A percentile compares a stretch with the other conserved stretches of the same genome.
These are phyloP conservation scores for Orychophragmus violaceus DNA, from an alignment of 345 rosid genomes.

Conservation along the genomic window DNA sequence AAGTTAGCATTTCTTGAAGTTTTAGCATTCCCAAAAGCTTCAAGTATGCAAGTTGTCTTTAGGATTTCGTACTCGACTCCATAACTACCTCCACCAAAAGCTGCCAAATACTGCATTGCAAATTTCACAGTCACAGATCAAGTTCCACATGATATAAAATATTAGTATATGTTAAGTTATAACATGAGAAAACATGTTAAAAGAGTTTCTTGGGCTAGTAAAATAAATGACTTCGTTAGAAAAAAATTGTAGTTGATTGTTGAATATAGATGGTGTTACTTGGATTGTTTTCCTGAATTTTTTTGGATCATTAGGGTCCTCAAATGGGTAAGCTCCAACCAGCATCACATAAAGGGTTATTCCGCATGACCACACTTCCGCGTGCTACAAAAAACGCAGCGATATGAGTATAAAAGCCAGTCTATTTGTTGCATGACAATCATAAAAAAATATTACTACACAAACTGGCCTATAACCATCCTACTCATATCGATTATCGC, in stretches of 20 bases:
- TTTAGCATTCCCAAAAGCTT: too few relatives aligned
- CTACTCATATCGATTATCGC: not conserved
- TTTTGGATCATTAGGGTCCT: conserved; percentile 77
- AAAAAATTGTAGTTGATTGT: not conserved
- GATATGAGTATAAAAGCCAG: not conserved
- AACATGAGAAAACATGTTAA: too few relatives aligned
- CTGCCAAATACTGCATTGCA: too few relatives aligned
- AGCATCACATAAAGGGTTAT: conserved; percentile 90
- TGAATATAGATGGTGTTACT: conserved; percentile 34
- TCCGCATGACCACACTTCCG: conserved; percentile 98
- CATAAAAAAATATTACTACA: not conserved
- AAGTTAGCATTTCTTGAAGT: too few relatives aligned
- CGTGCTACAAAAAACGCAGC: conserved; percentile 42
- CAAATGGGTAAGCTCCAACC: conserved; percentile 92
- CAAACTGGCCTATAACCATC: conserved; percentile 2
- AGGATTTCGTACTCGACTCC: too few relatives aligned
- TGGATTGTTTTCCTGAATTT: conserved; percentile 88
- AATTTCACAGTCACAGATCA: too few relatives aligned
- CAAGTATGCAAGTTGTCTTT: too few relatives aligned
- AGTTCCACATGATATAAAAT: not conserved
- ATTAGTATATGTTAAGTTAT: not conserved
- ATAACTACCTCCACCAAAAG: too few relatives aligned
- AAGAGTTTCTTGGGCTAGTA: too few relatives aligned
- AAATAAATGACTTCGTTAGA: too few relatives aligned
- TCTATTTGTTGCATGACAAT: not conserved